These are phyloP conservation scores for Anthoceros angustus DNA, from an alignment of 225 moss, liverwort and hornwort genomes.

Conservation along the genomic window DNA sequence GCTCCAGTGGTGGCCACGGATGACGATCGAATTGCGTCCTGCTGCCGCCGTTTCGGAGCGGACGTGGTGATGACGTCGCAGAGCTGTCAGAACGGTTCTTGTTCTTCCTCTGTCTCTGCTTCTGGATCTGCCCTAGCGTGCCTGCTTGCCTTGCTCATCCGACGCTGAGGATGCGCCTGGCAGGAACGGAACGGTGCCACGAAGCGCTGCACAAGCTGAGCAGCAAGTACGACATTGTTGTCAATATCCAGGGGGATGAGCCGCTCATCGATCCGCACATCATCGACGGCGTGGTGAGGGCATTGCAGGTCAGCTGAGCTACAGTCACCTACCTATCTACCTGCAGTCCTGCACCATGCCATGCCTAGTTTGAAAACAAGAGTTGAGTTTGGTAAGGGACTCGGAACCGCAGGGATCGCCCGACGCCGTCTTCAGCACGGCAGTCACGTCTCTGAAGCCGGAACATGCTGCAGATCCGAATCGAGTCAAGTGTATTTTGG, in stretches of 20 bases:
- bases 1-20: slow-evolving; percentile 89
- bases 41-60: slow-evolving; percentile 81
- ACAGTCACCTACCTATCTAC: too few species aligned
- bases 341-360: neutral
- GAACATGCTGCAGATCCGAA: slow-evolving; percentile 61
- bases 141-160: neutral
- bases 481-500: slow-evolving; percentile 79
- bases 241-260: slow-evolving; percentile 96
- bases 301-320: slow-evolving; percentile 45
- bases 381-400: neutral
- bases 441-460: slow-evolving; percentile 56
- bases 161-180: slow-evolving; percentile 6
- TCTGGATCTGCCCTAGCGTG: neutral
- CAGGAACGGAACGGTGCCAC: slow-evolving; percentile 90
- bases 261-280: slow-evolving; percentile 87
- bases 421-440: slow-evolving; percentile 81
- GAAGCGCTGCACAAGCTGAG: slow-evolving; percentile 46
- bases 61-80: slow-evolving; percentile 74
- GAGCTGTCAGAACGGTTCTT: slow-evolving; percentile 57
- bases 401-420: slow-evolving; percentile 42
- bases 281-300: slow-evolving; percentile 81
- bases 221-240: slow-evolving; percentile 54
- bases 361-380: neutral
- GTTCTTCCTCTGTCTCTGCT: neutral
- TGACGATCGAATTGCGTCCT: slow-evolving; percentile 74